Evolutionary conservation across 2,329 filamentous ascomycete genomes (phyloP).

Genomic region (Paecilomyces formosus): DNA sequence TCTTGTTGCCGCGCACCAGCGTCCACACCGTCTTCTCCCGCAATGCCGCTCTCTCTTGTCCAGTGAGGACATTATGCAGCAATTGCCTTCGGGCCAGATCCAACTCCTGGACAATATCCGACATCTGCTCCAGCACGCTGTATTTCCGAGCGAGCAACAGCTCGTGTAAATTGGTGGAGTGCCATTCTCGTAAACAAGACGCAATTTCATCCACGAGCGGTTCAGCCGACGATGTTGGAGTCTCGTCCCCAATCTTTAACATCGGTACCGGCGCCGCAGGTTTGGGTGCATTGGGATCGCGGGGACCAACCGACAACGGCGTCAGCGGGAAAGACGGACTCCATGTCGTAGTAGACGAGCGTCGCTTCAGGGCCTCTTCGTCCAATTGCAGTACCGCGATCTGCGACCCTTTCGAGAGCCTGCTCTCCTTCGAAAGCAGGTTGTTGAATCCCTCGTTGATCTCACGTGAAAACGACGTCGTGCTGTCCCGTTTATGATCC

Average conservation of each 20-base stretch:
- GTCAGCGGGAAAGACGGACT: constrained; percentile 25
- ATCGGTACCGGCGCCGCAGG: constrained; percentile 91
- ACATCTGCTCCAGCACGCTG: constrained; percentile 69
- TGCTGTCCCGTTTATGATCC: constrained; percentile 19
- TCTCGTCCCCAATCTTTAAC: constrained; percentile 96
- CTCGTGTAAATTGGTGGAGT: constrained; percentile 93
- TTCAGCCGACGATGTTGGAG: constrained; percentile 78
- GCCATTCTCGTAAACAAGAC: constrained; percentile 94
- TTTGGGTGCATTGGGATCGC: constrained; percentile 58
- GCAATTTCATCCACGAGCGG: constrained; percentile 96
- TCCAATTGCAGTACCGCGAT: constrained; percentile 31
- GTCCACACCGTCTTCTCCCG: constrained; percentile 94
- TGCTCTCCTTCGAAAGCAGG: constrained; percentile 21
- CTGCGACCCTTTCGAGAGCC: constrained; percentile 31
- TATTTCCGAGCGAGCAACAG: constrained; percentile 80
- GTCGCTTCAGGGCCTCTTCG: constrained; percentile 22
- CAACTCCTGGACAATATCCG: constrained; percentile 70
- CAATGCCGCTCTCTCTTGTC: constrained; percentile 69
- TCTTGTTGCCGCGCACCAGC: constrained; percentile 85
- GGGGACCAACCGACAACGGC: constrained; percentile 29
- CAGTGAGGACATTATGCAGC: constrained; percentile 86
- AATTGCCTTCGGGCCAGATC: constrained; percentile 83
- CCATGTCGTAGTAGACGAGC: constrained; percentile 21
- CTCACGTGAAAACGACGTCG: constrained; percentile 16
- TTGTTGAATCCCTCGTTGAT: constrained; percentile 15